A percentile compares a stretch with the other conserved stretches of the same genome.
These are phyloP conservation scores for Trichoderma reesei DNA, from an alignment of 495 filamentous ascomycete species.

Conservation along the genomic window DNA sequence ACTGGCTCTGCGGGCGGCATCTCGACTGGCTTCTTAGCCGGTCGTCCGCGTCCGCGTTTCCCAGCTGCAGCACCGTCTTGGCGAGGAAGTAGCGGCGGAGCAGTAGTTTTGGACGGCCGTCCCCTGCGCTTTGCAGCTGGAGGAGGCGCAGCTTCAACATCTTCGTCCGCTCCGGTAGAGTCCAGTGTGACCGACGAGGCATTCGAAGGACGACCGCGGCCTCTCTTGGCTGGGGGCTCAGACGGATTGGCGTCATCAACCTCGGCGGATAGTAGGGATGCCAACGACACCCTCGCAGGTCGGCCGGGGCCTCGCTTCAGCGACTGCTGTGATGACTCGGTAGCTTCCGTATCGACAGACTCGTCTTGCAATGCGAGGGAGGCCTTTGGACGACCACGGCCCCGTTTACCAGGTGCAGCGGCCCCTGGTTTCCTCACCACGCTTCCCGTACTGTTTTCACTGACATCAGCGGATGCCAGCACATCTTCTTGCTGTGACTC, in stretches of 20 bases:
- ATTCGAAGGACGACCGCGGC: slow-evolving; percentile 13
- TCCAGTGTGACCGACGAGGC: not conserved
- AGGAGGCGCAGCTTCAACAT: slow-evolving; percentile 11
- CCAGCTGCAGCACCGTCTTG: not conserved
- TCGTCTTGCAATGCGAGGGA: slow-evolving; percentile 8
- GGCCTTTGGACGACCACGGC: not conserved
- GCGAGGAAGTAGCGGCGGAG: not conserved
- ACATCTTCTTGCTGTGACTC: slow-evolving; percentile 22
- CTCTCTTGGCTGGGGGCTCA: slow-evolving; percentile 4
- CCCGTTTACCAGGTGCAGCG: slow-evolving; percentile 18
- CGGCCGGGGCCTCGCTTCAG: slow-evolving; percentile 19
- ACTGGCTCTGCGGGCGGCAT: slow-evolving; percentile 12
- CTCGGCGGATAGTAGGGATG: slow-evolving; percentile 10
- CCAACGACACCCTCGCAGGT: slow-evolving; percentile 23
- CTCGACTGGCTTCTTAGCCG: slow-evolving; percentile 13
- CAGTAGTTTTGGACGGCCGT: not conserved
- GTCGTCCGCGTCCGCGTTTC: slow-evolving; percentile 10
- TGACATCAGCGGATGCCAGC: slow-evolving; percentile 27
- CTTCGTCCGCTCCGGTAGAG: slow-evolving; percentile 12
- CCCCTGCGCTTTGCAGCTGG: slow-evolving; percentile 3
- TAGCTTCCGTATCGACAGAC: slow-evolving; percentile 14
- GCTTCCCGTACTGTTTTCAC: slow-evolving; percentile 32
- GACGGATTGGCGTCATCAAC: not conserved
- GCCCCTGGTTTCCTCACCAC: slow-evolving; percentile 24
- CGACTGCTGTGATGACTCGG: slow-evolving; percentile 22